A percentile compares a stretch with the other conserved stretches of the same genome.
Evolutionary conservation across 495 filamentous ascomycete species (phyloP).

Genomic region (Pyrenula aspistea): DNA sequence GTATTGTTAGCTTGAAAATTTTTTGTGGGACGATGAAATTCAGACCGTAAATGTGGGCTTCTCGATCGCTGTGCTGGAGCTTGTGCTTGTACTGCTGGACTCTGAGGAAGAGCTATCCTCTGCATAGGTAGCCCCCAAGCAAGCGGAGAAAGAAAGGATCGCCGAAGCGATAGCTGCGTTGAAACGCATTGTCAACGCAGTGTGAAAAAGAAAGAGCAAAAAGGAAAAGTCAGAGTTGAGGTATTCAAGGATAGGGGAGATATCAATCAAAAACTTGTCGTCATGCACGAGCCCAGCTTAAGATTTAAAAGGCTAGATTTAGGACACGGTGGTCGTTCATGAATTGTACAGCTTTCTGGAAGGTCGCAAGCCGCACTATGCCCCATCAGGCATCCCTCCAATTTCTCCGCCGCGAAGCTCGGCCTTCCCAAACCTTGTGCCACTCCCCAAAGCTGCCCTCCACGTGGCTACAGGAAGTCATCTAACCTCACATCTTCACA

Average conservation of each 20-base stretch:
- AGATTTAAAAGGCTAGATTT: background rate
- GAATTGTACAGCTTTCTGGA: background rate
- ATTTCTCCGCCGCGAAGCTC: too few relatives aligned
- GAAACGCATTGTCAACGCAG: conserved; percentile 48
- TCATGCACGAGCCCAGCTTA: background rate
- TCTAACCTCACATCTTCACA: too few relatives aligned
- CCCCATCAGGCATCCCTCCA: background rate
- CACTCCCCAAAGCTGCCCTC: too few relatives aligned
- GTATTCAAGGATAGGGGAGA: background rate
- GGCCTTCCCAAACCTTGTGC: too few relatives aligned
- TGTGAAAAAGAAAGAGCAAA: background rate
- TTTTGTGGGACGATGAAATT: conserved; percentile 7
- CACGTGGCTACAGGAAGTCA: too few relatives aligned
- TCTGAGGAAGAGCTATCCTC: conserved; percentile 51
- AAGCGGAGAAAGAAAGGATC: conserved; percentile 54
- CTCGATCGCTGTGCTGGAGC: conserved; percentile 39
- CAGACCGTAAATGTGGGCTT: conserved; percentile 86
- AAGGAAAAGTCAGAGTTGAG: background rate
- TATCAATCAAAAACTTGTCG: background rate
- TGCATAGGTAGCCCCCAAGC: conserved; percentile 61
- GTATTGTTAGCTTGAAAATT: too few relatives aligned
- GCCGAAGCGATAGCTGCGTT: conserved; percentile 53
- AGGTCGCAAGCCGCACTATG: background rate
- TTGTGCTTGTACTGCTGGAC: conserved; percentile 35
- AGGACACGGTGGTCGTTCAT: background rate